Percentiles rank a stretch among this genome's conserved stretches.
Evolutionary conservation across 2,329 filamentous ascomycete species (phyloP).

Genomic region (Zopfia rhizophila): DNA sequence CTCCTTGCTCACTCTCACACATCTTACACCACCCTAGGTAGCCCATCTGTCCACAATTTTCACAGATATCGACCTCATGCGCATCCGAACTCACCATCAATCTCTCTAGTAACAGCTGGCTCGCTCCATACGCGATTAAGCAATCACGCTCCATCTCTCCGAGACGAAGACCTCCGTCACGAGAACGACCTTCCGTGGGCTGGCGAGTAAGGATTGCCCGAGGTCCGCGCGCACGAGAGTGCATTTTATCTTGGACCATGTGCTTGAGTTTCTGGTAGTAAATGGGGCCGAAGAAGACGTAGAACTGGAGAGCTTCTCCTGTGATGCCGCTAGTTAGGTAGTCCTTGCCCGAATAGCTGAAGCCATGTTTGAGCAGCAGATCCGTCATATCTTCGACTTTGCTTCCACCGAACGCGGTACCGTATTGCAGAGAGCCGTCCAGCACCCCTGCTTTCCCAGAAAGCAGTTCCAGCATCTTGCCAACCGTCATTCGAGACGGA

Average conservation of each 20-base stretch:
- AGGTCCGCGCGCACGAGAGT: conserved; percentile 89
- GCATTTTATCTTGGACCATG: conserved; percentile 99
- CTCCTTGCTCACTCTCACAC: conserved; percentile 84
- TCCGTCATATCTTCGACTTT: conserved; percentile 90
- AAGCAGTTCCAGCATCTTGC: conserved; percentile 94
- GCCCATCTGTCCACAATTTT: conserved; percentile 92
- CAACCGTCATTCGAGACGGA: conserved; percentile 98
- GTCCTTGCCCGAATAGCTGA: conserved; percentile 97
- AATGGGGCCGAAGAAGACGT: conserved; percentile 98
- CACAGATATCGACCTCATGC: conserved; percentile 92
- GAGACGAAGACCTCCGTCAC: conserved; percentile 89
- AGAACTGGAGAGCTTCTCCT: conserved; percentile 90
- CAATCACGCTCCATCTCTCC: conserved; percentile 99
- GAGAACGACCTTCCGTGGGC: conserved; percentile 92
- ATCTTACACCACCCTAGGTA: conserved; percentile 95
- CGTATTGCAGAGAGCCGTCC: conserved; percentile 86
- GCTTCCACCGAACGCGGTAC: conserved; percentile 84
- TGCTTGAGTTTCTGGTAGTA: conserved; percentile 99
- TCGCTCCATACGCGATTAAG: conserved; percentile 94
- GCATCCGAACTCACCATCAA: conserved; percentile 95
- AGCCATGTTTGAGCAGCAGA: conserved; percentile 86
- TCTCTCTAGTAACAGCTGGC: conserved; percentile 88
- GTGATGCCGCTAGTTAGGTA: conserved; percentile 96
- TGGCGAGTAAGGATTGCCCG: conserved; percentile 92
- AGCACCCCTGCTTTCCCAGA: conserved; percentile 94